phyloP scores from a whole-genome alignment of 306 rosid species.

The Sphenostylis stenocarpa region DNA sequence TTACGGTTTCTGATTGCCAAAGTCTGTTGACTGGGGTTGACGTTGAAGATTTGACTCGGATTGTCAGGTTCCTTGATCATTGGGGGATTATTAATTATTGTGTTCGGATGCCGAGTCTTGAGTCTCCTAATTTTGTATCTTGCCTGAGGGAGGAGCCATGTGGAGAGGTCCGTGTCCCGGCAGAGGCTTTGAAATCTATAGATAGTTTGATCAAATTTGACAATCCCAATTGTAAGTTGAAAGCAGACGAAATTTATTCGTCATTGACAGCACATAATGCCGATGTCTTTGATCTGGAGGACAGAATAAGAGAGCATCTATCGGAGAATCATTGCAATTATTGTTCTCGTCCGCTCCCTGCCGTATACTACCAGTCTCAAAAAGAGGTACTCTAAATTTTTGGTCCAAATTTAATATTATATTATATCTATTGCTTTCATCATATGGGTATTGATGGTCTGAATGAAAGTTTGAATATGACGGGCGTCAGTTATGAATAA shows the following conservation, averaged over 20 bases:
- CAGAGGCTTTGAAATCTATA: conserved; percentile 79
- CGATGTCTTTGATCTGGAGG: conserved; percentile 68
- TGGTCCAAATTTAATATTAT: conserved; percentile 21
- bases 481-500: conserved; percentile 26
- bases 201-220: conserved; percentile 93
- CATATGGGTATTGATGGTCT: not conserved
- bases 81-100: conserved; percentile 98
- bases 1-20: conserved; percentile 63
- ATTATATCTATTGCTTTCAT: conserved; percentile 22
- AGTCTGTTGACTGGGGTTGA: conserved; percentile 57
- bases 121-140: conserved; percentile 50
- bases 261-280: conserved; percentile 45
- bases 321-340: conserved; percentile 86
- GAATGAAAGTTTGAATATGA: conserved; percentile 27
- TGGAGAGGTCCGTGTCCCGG: conserved; percentile 87
- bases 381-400: conserved; percentile 70
- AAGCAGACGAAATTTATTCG: conserved; percentile 69
- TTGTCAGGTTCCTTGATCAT: conserved; percentile 89
- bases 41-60: conserved; percentile 73
- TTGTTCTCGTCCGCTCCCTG: conserved; percentile 81
- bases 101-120: conserved; percentile 54
- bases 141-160: conserved; percentile 75
- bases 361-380: conserved; percentile 81
- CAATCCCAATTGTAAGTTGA: conserved; percentile 82
- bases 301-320: conserved; percentile 79